Base-by-base conservation (phyloP, 2,329 filamentous ascomycete genomes). In the Ophiostoma sp. region DNA sequence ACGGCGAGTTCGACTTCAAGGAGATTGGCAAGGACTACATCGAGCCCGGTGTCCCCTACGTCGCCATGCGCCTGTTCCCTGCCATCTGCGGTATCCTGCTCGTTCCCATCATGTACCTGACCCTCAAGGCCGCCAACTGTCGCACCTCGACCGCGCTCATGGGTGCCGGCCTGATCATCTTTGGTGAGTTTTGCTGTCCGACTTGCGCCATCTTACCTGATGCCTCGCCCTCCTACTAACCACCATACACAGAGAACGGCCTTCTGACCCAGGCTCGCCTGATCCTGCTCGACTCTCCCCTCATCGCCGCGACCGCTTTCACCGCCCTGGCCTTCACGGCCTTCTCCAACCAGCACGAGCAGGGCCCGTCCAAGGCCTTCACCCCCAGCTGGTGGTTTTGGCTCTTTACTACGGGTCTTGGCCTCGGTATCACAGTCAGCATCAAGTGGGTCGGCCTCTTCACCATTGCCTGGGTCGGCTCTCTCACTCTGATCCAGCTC, bases 381-480 rank as follows among this genome's bases (percentile, higher is more conserved):
- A 87, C 91, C 77, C 88, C 92, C 9, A 91, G 90, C 79, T 99
- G 96, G 96, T 99, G 96, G 96, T 98, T 98, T 85, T 99, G 96
- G 95, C 88, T 99, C 72, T 87, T 88, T 73, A 90, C 93, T 80
- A 97, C 93, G 61, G 96, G 96, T 78, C 84, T 99, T 59, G 93
- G 92, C 50, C 87, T 99, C 69, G 96, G 96, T 75, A 91, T 95
- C 69, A 98, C 96, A 8, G 89, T 91, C 75, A 98, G 95, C 84
- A 95, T 98, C 79, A 99, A 99, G 86, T 99, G 96, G 96, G 96
- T 99, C 80, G 96, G 96, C 69, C 87, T 99, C 70, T 98, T 99
- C 86, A 99, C 96, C 76, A 98, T 98, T 82, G 96, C 95, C 68
- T 99, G 96, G 96, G 94, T 99, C 77, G 96, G 96, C 75, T 90